phyloP scores from a whole-genome alignment of 2,329 filamentous ascomycete species.

The Cordyceps cicadae region DNA sequence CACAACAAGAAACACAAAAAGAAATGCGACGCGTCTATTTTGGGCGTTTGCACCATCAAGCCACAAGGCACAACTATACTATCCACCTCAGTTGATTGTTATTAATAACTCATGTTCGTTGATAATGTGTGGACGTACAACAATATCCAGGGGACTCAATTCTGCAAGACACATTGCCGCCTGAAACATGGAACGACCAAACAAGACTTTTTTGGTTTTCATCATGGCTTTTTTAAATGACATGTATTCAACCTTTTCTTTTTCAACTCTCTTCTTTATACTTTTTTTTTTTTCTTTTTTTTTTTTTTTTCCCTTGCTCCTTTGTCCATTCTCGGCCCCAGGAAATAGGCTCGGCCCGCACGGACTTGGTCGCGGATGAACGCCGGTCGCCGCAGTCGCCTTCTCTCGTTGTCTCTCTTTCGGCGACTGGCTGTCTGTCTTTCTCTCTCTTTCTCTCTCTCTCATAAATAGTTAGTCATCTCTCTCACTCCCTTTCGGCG shows the following conservation, averaged over 20 bases:
- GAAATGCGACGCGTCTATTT: no score
- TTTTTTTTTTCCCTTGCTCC: neutral
- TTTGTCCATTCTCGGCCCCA: constrained; percentile 7
- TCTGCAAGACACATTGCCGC: neutral
- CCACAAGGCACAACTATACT: no score
- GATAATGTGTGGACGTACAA: neutral
- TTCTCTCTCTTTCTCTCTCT: neutral
- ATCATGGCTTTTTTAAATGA: no score
- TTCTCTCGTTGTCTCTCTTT: no score
- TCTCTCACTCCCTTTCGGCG: no score
- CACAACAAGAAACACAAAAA: no score
- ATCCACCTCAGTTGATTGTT: no score
- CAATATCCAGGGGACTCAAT: neutral
- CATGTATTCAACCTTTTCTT: neutral
- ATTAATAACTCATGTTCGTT: no score
- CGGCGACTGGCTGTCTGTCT: no score
- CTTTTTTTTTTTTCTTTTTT: neutral
- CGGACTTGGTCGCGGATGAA: neutral
- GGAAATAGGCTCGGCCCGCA: constrained; percentile 8
- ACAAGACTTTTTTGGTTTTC: neutral
- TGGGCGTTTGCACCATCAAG: no score
- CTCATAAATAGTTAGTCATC: no score
- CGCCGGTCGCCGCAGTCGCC: no score
- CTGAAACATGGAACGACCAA: neutral
- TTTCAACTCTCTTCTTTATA: neutral